Percentiles rank a stretch among this genome's conserved stretches.
phyloP scores from a whole-genome alignment of 345 rosid species.

The Schrenkiella parvula region DNA sequence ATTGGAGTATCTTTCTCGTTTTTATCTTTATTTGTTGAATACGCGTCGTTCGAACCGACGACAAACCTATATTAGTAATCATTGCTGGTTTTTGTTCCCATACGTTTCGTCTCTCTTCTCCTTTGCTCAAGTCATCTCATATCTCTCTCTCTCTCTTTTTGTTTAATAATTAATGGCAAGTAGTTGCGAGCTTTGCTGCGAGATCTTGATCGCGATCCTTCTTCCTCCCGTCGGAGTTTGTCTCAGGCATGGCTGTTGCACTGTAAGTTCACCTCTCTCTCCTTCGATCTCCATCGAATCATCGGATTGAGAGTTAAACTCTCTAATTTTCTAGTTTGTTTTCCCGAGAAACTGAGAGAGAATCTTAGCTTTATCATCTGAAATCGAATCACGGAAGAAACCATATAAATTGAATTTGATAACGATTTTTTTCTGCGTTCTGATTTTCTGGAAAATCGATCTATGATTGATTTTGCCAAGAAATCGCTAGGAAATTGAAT shows the following conservation, averaged over 20 bases:
- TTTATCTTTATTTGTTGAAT: background rate
- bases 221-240: slow-evolving; percentile 93
- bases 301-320: background rate
- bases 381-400: background rate
- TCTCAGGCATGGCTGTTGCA: slow-evolving; percentile 90
- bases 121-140: slow-evolving; percentile 8
- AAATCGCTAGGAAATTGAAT: background rate
- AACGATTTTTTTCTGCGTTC: background rate
- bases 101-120: slow-evolving; percentile 8
- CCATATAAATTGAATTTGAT: background rate
- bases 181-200: slow-evolving; percentile 67
- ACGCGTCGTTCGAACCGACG: background rate
- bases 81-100: background rate
- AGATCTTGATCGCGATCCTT: slow-evolving; percentile 69
- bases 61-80: background rate
- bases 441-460: no score
- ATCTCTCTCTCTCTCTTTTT: background rate
- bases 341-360: background rate
- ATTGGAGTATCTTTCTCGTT: background rate
- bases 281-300: background rate
- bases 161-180: slow-evolving; percentile 45
- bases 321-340: background rate
- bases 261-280: slow-evolving; percentile 39
- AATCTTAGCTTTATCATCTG: background rate
- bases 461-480: background rate